Evolutionary conservation across 306 rosid genomes (phyloP).

Genomic region (Senna siamea): DNA sequence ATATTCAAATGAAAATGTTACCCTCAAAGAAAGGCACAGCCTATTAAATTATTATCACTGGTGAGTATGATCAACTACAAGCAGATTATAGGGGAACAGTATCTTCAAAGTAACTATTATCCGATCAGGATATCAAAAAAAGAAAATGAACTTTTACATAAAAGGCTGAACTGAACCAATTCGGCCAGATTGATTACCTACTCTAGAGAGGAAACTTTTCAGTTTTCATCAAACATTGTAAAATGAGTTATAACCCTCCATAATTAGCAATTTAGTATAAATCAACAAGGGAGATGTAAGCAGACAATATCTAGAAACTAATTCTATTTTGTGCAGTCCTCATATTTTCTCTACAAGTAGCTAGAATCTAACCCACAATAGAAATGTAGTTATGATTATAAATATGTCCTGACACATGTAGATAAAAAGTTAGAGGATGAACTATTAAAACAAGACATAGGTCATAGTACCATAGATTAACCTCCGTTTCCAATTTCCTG

Average conservation of each 20-base stretch:
- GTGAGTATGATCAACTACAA: neutral
- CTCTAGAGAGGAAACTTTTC: neutral
- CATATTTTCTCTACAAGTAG: neutral
- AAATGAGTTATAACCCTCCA: neutral
- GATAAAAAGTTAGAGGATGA: neutral
- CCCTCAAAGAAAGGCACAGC: neutral
- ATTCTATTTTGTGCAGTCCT: neutral
- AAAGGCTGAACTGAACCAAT: neutral
- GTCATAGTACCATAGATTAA: neutral
- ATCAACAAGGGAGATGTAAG: neutral
- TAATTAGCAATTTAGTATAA: too few species aligned
- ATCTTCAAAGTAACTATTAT: neutral
- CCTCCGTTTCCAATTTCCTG: neutral
- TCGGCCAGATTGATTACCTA: neutral
- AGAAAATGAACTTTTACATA: neutral
- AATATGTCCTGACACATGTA: neutral
- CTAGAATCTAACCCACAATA: neutral
- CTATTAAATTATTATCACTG: neutral
- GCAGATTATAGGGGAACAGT: neutral
- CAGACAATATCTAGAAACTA: neutral
- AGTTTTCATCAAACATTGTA: neutral
- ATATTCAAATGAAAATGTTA: slow-evolving; percentile 8
- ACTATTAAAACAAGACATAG: neutral
- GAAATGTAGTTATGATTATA: neutral
- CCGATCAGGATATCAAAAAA: neutral